phyloP scores from a whole-genome alignment of 495 filamentous ascomycete species.

The Xylaria curta region DNA sequence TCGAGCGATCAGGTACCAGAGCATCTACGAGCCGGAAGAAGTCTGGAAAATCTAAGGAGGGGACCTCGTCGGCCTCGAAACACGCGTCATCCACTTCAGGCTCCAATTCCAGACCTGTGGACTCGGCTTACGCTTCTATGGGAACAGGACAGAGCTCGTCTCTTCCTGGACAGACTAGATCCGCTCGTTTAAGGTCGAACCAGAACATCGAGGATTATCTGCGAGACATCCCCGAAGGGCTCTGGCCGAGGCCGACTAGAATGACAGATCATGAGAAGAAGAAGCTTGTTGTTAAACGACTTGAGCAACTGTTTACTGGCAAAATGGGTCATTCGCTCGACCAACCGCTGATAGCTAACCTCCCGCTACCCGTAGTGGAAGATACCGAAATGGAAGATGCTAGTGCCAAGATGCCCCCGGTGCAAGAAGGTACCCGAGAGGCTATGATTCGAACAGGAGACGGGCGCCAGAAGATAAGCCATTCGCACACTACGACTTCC shows the following conservation, averaged over 20 bases:
- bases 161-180: conserved; percentile 35
- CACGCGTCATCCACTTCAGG: conserved; percentile 57
- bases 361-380: conserved; percentile 58
- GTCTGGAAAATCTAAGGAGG: conserved; percentile 41
- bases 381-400: conserved; percentile 59
- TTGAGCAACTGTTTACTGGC: conserved; percentile 83
- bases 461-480: conserved; percentile 37
- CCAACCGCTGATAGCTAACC: conserved; percentile 39
- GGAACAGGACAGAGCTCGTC: conserved; percentile 59
- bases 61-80: conserved; percentile 48
- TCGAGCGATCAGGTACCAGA: conserved; percentile 52
- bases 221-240: conserved; percentile 64
- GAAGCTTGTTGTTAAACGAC: conserved; percentile 69
- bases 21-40: conserved; percentile 43
- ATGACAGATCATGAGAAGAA: conserved; percentile 74
- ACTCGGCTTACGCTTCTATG: conserved; percentile 79
- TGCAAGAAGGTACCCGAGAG: conserved; percentile 44
- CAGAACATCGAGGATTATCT: conserved; percentile 66
- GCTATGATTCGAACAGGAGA: conserved; percentile 46
- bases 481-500: conserved; percentile 40
- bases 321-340: conserved; percentile 53
- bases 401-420: conserved; percentile 32
- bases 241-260: conserved; percentile 57
- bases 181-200: conserved; percentile 43
- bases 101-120: conserved; percentile 62